Evolutionary conservation across 208 protist species (phyloP), one percentile per base, ranked within the genome.

Genomic region (Trypanosoma mega): DNA sequence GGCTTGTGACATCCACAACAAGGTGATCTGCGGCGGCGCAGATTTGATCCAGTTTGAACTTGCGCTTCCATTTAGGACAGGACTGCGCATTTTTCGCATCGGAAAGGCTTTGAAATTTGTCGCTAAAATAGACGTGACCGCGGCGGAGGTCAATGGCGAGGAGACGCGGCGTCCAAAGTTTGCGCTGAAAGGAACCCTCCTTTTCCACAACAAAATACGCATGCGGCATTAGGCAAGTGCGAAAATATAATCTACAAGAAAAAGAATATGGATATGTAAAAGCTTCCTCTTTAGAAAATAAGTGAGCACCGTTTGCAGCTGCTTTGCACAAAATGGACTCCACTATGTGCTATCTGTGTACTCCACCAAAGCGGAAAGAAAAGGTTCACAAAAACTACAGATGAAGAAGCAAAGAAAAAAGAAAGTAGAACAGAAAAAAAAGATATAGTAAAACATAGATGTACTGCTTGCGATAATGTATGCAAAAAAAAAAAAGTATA

Each of bases 111-210:
- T 62, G 70, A 20, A 82, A 29, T 11, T 67, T 47, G 18, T 59
- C 68, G 58, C 70, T 71, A 65, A 77, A 82, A 62, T 82, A 82
- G 21, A 82, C 54, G 52, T 82, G 77, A 18, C 76, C 70, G 41
- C 69, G 71, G 57, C 74, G 72, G 52, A 61, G 46, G 48, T 82
- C 76, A 21, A 82, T 71, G 56, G 76, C 76, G n/a, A 82, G 53
- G 63, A 72, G 69, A 23, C 76, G 76, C 39, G 74, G 47, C 59
- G 73, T 72, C 76, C 76, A 82, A 44, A 26, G 24, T 1, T 63
- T 2, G 16, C 6, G 34, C 6, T 12, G 34, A 39, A 16, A 12
- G 6, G 34, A 39, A 16, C 34, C 34, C 6, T 6, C 12, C 12
- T 39, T 39, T 39, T 39, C 34, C 6, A 39, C 34, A 12, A 6